These are phyloP conservation scores for Citrus glauca DNA, from an alignment of 345 rosid genomes.

Conservation along the genomic window DNA sequence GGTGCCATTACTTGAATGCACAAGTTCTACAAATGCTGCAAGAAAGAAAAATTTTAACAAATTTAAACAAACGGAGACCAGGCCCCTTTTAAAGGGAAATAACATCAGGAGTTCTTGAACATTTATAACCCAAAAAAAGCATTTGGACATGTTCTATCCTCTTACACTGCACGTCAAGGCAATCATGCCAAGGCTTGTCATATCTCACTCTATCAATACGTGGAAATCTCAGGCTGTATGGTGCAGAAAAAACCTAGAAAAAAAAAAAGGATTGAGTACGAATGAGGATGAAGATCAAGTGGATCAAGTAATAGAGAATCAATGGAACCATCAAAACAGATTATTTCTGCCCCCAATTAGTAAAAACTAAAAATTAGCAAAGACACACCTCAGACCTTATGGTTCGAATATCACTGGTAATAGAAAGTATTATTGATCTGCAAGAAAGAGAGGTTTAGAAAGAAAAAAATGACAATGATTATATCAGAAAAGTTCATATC, in stretches of 20 bases:
- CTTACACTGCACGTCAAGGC: conserved; percentile 93
- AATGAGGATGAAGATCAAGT: conserved; percentile 7
- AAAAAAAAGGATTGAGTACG: conserved; percentile 1
- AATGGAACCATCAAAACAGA: conserved; percentile 1
- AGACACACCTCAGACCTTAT: conserved; percentile 85
- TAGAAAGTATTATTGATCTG: conserved; percentile 86
- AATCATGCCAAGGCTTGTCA: conserved; percentile 98
- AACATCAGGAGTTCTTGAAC: not conserved
- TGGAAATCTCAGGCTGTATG: conserved; percentile 93
- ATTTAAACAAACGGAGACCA: not conserved
- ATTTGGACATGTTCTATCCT: conserved; percentile 1
- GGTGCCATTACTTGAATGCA: conserved; percentile 88
- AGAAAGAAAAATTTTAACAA: conserved; percentile 9
- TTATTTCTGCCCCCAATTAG: not conserved
- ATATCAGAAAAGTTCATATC: not conserved
- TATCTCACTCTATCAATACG: conserved; percentile 92
- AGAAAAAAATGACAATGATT: not conserved
- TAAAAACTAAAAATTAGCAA: conserved; percentile 6
- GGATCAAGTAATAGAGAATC: conserved; percentile 3
- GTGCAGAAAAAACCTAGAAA: conserved; percentile 86
- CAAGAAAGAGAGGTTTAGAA: conserved; percentile 11
- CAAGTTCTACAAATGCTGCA: conserved; percentile 85
- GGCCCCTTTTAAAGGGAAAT: not conserved
- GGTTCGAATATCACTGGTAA: conserved; percentile 92
- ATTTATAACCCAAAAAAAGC: not conserved